Evolutionary conservation across 352 stramenopile genomes (phyloP), one percentile per base, ranked within the genome.

Genomic region (Aphanomyces invadans): DNA sequence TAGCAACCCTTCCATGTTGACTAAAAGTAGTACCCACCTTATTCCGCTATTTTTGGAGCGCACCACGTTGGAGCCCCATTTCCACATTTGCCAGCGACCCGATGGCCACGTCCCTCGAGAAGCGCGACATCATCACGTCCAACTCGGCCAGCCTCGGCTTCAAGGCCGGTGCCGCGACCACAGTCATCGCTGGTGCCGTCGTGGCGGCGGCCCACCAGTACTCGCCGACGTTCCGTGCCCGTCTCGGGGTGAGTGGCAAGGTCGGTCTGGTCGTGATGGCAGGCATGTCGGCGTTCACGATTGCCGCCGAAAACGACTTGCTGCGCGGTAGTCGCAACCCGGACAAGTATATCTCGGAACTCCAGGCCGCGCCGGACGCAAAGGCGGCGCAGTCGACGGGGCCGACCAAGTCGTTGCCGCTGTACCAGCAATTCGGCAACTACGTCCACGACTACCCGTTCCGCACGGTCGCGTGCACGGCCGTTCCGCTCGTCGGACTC

Each of bases 391-490:
- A 15, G 15, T 42, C 36, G 45, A 48, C 39, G 39, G 21, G 39
- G n/a, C 15, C 36, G 7, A 15, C 36, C 36, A 42, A 42, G 36
- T 42, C 36, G 36, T 76, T 91, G 39, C 80, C 80, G 64, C 69
- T 76, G 56, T 78, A 86, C 74, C 77, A 93, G 66, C 74, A 74
- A 19, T 48, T 70, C 5, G 82, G 82, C 65, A 93, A 93, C 74
- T 80, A 81, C 45, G 60, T 93, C 62, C 91, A 90, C 71, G 84
- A 93, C 65, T 78, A 91, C 71, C 84, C 84, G 65, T 93, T 89
- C 72, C 75, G 75, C 42, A 71, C 77, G 23, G 59, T 93, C 21
- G 60, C 79, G 29, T 66, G 69, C 0, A 73, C 89, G 7, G 83
- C 81, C 55, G 73, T 71, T 19, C 84, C 84, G 9, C 65, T 90